These are phyloP conservation scores for Umbelopsis ramanniana DNA, from an alignment of 192 early-diverging fungal species.

Conservation along the genomic window DNA sequence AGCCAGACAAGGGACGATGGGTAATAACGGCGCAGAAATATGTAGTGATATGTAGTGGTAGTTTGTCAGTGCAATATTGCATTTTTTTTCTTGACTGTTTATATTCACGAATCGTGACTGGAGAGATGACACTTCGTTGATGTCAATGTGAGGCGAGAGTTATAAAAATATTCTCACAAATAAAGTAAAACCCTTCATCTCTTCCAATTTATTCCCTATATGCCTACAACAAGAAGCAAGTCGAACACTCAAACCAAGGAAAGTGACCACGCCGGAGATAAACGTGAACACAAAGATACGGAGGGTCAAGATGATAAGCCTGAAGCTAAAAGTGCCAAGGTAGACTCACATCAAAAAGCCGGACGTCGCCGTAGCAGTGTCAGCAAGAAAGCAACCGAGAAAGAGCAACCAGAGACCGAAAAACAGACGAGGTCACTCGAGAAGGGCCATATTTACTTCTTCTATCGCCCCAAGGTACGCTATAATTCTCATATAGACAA, in stretches of 20 bases:
- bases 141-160: background rate
- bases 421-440: constrained; percentile 28
- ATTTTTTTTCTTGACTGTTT: background rate
- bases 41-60: too few relatives aligned
- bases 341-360: background rate
- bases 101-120: background rate
- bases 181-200: background rate
- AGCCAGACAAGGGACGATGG: too few relatives aligned
- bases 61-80: too few relatives aligned
- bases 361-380: background rate
- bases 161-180: background rate
- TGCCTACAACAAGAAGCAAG: constrained; percentile 4
- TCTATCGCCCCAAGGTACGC: constrained; percentile 50
- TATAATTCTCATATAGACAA: background rate
- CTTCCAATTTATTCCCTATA: background rate
- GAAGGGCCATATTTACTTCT: constrained; percentile 52
- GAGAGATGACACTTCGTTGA: constrained; percentile 2
- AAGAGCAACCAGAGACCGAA: background rate
- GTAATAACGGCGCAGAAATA: too few relatives aligned
- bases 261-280: background rate
- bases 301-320: background rate
- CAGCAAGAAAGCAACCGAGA: background rate
- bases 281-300: background rate
- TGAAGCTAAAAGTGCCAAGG: background rate
- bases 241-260: background rate